These are phyloP conservation scores for Silene uniflora DNA, from an alignment of 148 eudicot genomes.

Conservation along the genomic window DNA sequence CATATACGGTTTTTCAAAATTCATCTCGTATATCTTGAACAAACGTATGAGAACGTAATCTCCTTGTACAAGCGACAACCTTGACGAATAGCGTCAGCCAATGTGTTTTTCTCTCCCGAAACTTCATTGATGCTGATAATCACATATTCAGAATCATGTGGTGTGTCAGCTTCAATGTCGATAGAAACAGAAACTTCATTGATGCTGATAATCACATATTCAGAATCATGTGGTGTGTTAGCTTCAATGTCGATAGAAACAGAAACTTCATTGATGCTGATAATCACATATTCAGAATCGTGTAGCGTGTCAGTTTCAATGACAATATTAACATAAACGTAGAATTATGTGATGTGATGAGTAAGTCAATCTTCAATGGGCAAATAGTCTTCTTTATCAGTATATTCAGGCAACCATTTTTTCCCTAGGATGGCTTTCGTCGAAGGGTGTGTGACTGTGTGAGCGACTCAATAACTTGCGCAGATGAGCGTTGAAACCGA, in stretches of 20 bases:
- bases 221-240: too few relatives aligned
- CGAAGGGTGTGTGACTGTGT: too few relatives aligned
- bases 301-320: not conserved
- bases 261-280: not conserved
- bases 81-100: not conserved
- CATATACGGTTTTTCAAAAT: not conserved
- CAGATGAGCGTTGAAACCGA: constrained; percentile 76
- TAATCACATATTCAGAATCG: not conserved
- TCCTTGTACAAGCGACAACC: not conserved
- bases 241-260: not conserved
- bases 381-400: too few relatives aligned
- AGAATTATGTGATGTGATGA: not conserved
- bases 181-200: not conserved
- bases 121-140: too few relatives aligned
- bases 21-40: too few relatives aligned
- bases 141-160: too few relatives aligned
- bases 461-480: constrained; percentile 1
- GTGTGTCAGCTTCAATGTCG: too few relatives aligned
- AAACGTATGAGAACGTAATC: too few relatives aligned
- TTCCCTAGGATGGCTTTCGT: not conserved
- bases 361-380: not conserved
- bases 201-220: too few relatives aligned
- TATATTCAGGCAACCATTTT: not conserved
- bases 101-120: not conserved
- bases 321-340: not conserved